Evolutionary conservation across 129 eudicot species (phyloP).

Genomic region (Smallanthus sonchifolius): DNA sequence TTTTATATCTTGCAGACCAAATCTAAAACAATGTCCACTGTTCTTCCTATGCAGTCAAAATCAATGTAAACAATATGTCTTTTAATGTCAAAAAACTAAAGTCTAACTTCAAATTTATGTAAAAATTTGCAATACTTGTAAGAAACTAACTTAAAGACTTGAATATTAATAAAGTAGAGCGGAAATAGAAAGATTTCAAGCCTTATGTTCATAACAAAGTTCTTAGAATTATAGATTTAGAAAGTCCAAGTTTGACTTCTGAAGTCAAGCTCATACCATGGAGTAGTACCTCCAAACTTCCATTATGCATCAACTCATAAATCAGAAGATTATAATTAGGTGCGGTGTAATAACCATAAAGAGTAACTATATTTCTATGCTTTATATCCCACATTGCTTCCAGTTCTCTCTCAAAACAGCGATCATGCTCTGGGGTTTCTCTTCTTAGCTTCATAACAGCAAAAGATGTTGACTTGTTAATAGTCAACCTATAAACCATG

Average conservation of each 20-base stretch:
- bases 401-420: constrained; percentile 89
- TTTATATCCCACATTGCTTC: constrained; percentile 95
- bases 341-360: constrained; percentile 80
- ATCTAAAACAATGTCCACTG: too few species aligned
- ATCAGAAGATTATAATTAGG: constrained; percentile 72
- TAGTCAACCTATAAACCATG: constrained; percentile 63
- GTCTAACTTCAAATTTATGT: not conserved
- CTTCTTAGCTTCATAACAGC: constrained; percentile 79
- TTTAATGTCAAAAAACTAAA: constrained; percentile 3
- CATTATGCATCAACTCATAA: constrained; percentile 85
- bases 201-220: not conserved
- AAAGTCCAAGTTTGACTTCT: constrained; percentile 1
- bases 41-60: too few species aligned
- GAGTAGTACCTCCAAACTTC: constrained; percentile 58
- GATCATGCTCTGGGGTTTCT: constrained; percentile 68
- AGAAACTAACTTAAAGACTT: not conserved
- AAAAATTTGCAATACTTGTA: not conserved
- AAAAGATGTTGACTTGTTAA: constrained; percentile 48
- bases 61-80: not conserved
- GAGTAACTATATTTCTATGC: constrained; percentile 76
- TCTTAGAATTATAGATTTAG: not conserved
- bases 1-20: too few species aligned
- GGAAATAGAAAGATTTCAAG: not conserved
- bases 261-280: constrained; percentile 49
- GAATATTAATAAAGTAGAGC: too few species aligned